A percentile compares a stretch with the other conserved stretches of the same genome.
phyloP scores from a whole-genome alignment of 345 rosid genomes.

The Citrus inodora region DNA sequence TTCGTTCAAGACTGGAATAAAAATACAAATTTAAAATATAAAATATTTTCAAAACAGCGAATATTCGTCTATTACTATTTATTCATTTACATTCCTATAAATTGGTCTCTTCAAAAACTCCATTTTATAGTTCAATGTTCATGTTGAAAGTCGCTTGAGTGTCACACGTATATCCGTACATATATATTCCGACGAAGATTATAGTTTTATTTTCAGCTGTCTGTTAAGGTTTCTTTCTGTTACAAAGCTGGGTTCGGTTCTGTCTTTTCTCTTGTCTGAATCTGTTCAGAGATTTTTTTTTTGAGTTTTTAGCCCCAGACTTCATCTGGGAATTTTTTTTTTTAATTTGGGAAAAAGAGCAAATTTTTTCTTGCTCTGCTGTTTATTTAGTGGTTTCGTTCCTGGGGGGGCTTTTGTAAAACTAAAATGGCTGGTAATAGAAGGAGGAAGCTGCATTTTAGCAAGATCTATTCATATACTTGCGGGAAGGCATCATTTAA shows the following conservation, averaged over 20 bases:
- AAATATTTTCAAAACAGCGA: neutral
- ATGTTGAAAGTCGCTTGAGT: neutral
- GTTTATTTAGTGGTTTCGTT: neutral
- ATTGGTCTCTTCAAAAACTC: neutral
- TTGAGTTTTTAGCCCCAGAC: slow-evolving; percentile 14
- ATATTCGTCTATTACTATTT: neutral
- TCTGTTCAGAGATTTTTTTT: neutral
- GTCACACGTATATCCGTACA: too few relatives aligned
- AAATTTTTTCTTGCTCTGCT: neutral
- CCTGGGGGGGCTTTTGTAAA: neutral
- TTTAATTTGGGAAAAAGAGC: neutral
- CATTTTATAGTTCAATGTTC: neutral
- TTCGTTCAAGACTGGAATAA: slow-evolving; percentile 18
- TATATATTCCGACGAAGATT: neutral
- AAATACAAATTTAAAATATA: neutral
- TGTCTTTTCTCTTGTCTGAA: slow-evolving; percentile 5
- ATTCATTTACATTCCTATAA: neutral
- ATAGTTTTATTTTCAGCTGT: neutral
- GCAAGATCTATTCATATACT: slow-evolving; percentile 70
- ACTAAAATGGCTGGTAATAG: slow-evolving; percentile 50
- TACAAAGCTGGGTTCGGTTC: neutral
- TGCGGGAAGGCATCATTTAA: slow-evolving; percentile 53
- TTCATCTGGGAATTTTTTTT: slow-evolving; percentile 14
- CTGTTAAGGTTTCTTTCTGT: neutral
- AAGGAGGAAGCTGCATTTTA: slow-evolving; percentile 49